These are phyloP conservation scores for Apocynum venetum DNA, from an alignment of 257 asterid genomes.

Conservation along the genomic window DNA sequence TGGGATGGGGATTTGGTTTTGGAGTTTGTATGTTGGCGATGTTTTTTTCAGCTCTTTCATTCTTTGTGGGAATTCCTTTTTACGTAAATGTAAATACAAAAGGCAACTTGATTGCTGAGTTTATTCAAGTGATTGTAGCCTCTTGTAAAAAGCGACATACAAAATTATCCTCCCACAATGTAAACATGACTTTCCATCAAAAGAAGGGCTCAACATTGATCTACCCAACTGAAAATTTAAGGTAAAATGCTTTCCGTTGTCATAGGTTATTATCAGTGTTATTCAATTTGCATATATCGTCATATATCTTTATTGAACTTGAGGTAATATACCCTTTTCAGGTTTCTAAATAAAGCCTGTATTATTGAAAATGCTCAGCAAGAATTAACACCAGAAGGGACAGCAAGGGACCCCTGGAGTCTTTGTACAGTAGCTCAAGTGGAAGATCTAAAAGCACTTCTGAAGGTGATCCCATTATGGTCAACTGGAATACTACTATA, in stretches of 20 bases:
- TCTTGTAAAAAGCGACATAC: slow-evolving; percentile 45
- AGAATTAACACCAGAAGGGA: slow-evolving; percentile 40
- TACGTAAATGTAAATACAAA: slow-evolving; percentile 40
- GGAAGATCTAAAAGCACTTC: slow-evolving; percentile 59
- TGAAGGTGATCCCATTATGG: slow-evolving; percentile 67
- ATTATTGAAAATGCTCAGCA: slow-evolving; percentile 32
- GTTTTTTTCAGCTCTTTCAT: slow-evolving; percentile 28
- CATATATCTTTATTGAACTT: not conserved
- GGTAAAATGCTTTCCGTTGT: slow-evolving; percentile 24
- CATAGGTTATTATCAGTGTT: too few relatives aligned
- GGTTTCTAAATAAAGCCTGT: slow-evolving; percentile 81
- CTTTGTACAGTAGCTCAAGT: slow-evolving; percentile 74
- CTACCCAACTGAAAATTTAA: slow-evolving; percentile 49
- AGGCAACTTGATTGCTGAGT: slow-evolving; percentile 36
- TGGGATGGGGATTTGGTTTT: slow-evolving; percentile 64
- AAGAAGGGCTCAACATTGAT: slow-evolving; percentile 29
- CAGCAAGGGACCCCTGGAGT: slow-evolving; percentile 44
- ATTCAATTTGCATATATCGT: not conserved
- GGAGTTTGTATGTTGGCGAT: slow-evolving; percentile 44
- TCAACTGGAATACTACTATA: slow-evolving; percentile 55
- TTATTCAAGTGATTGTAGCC: slow-evolving; percentile 47
- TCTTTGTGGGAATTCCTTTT: slow-evolving; percentile 45
- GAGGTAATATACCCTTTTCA: slow-evolving; percentile 2
- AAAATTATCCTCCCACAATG: slow-evolving; percentile 6
- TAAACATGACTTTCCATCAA: slow-evolving; percentile 27